Evolutionary conservation across 495 filamentous ascomycete species (phyloP).

Genomic region (Penicillium waksmanii): DNA sequence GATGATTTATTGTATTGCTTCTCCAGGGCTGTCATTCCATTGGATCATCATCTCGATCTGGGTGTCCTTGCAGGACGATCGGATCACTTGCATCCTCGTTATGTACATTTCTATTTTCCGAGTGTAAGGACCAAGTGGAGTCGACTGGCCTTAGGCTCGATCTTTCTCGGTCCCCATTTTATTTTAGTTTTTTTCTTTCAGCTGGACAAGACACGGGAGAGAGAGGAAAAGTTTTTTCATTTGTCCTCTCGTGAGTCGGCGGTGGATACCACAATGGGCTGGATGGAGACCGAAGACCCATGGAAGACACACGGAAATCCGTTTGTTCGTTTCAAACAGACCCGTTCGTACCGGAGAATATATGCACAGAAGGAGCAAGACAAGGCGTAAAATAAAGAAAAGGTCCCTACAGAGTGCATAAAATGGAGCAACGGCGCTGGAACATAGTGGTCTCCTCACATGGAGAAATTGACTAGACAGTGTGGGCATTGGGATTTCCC

Average conservation of each 20-base stretch:
- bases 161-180: conserved; percentile 25
- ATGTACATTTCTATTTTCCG: conserved; percentile 33
- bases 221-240: conserved; percentile 14
- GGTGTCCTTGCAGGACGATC: conserved; percentile 31
- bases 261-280: too few species aligned
- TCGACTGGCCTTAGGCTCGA: conserved; percentile 36
- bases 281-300: conserved; percentile 29
- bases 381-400: too few species aligned
- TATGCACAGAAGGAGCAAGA: neutral
- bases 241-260: too few species aligned
- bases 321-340: conserved; percentile 1
- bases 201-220: conserved; percentile 26
- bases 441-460: conserved; percentile 11
- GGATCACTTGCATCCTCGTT: conserved; percentile 34
- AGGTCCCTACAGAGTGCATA: neutral
- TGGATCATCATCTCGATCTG: conserved; percentile 10
- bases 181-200: conserved; percentile 21
- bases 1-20: conserved; percentile 16
- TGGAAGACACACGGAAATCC: conserved; percentile 23
- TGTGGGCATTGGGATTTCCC: too few species aligned
- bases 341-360: conserved; percentile 5
- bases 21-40: conserved; percentile 9
- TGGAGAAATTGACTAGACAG: neutral
- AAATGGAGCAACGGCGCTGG: neutral
- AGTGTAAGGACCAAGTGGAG: conserved; percentile 35